Conservation (phyloP, 1,284 basidiomycete species). For the Kalmanozyma brasiliensis region DNA sequence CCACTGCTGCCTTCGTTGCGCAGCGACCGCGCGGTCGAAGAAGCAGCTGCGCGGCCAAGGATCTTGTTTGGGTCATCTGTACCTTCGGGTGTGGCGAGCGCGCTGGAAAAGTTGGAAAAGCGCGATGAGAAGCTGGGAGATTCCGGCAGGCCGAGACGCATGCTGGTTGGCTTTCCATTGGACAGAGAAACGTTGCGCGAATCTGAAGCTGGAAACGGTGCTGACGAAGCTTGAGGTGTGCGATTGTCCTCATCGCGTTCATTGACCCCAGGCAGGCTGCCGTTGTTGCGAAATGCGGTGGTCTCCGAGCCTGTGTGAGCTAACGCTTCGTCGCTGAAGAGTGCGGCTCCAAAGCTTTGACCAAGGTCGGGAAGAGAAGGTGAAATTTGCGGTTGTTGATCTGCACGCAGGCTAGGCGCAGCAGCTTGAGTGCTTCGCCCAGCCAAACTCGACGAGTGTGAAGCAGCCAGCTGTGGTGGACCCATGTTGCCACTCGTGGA, state of each 20-base stretch:
- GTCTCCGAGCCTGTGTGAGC: conserved; percentile 6
- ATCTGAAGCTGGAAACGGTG: conserved; percentile 21
- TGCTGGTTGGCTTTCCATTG: conserved; percentile 19
- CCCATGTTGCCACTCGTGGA: conserved; percentile 43
- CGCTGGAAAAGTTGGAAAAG: conserved; percentile 57
- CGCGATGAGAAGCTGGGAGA: conserved; percentile 44
- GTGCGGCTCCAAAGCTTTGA: conserved; percentile 28
- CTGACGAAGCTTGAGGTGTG: conserved; percentile 29
- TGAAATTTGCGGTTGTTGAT: conserved; percentile 21
- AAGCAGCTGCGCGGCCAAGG: conserved; percentile 17
- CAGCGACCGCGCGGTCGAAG: conserved; percentile 4
- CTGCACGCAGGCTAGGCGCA: background rate
- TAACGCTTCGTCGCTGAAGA: conserved; percentile 26
- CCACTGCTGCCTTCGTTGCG: conserved; percentile 20
- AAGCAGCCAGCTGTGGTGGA: conserved; percentile 28
- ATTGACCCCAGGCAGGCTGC: conserved; percentile 35
- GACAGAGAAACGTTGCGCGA: conserved; percentile 1
- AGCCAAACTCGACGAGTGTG: conserved; percentile 19
- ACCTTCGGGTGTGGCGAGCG: conserved; percentile 39
- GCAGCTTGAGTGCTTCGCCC: conserved; percentile 11
- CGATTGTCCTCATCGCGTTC: conserved; percentile 18
- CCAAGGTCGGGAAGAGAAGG: conserved; percentile 48
- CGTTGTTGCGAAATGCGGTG: conserved; percentile 11
- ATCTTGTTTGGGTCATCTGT: conserved; percentile 30
- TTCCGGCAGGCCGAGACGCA: conserved; percentile 41